Evolutionary conservation across 352 stramenopile genomes (phyloP).

Genomic region (Saprolegnia parasitica): DNA sequence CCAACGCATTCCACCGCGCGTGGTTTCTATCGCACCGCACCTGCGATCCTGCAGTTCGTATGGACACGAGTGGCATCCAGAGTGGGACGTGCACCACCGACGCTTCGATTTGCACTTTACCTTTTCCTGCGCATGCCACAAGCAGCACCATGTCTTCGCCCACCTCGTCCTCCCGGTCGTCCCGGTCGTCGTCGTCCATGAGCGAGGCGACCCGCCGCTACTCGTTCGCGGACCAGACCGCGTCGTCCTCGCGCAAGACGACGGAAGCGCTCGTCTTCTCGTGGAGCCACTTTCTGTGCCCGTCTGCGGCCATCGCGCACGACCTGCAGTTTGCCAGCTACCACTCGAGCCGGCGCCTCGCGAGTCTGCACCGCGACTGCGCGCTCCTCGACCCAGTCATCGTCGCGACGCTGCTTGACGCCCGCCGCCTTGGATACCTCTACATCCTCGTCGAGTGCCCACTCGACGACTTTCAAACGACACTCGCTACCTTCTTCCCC

Average conservation of each 20-base stretch:
- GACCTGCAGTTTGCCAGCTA: slow-evolving; percentile 8
- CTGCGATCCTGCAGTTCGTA: background rate
- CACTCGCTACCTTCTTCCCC: slow-evolving; percentile 2
- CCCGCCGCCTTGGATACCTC: background rate
- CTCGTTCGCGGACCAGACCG: background rate
- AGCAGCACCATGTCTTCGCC: background rate
- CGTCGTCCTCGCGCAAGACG: background rate
- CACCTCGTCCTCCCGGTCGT: background rate
- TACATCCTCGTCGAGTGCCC: slow-evolving; percentile 1
- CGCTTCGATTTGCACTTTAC: background rate
- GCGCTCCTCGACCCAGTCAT: slow-evolving; percentile 1
- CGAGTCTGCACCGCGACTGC: background rate
- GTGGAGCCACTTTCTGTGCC: slow-evolving; percentile 5
- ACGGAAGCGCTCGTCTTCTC: slow-evolving; percentile 6
- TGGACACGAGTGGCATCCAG: background rate
- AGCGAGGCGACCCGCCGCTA: background rate
- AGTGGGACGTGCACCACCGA: background rate
- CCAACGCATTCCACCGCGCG: background rate
- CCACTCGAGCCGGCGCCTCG: background rate
- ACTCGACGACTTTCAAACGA: slow-evolving; percentile 8
- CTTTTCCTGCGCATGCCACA: background rate
- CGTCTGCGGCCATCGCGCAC: background rate
- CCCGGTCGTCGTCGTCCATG: slow-evolving; percentile 2
- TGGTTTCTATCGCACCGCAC: background rate
- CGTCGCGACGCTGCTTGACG: background rate